Evolutionary conservation across 768 basidiomycete genomes (phyloP).

Genomic region (Artomyces pyxidatus): DNA sequence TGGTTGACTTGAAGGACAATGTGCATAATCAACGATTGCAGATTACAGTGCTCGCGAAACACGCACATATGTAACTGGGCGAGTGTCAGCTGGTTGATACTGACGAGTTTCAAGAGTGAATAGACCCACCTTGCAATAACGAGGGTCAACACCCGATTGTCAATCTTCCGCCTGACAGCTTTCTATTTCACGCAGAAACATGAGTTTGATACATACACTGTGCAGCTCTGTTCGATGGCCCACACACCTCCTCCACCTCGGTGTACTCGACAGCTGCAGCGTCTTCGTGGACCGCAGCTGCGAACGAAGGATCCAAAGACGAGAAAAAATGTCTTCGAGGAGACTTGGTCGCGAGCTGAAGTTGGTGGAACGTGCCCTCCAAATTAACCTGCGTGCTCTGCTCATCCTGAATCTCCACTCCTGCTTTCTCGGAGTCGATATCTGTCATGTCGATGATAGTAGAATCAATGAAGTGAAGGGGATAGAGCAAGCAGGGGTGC

Average conservation of each 20-base stretch:
- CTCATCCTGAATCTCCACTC: not conserved
- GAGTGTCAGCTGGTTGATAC: not conserved
- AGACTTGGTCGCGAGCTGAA: constrained; percentile 24
- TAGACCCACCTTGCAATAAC: constrained; percentile 36
- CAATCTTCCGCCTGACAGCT: constrained; percentile 41
- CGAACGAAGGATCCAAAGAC: constrained; percentile 24
- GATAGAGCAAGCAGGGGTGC: too few species aligned
- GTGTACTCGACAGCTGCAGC: constrained; percentile 41
- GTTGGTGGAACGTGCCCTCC: constrained; percentile 37
- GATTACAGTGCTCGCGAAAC: not conserved
- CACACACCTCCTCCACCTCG: constrained; percentile 38
- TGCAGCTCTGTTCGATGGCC: too few species aligned
- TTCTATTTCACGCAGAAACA: constrained; percentile 20
- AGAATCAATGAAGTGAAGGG: too few species aligned
- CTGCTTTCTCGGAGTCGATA: too few species aligned
- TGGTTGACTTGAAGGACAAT: constrained; percentile 13
- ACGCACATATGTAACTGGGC: constrained; percentile 43
- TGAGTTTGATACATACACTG: not conserved
- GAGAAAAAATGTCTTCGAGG: constrained; percentile 21
- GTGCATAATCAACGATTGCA: not conserved
- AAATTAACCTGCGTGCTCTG: constrained; percentile 2
- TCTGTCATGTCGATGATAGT: too few species aligned
- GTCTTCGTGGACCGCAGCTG: constrained; percentile 44
- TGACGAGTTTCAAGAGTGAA: not conserved
- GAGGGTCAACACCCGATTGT: constrained; percentile 40